Evolutionary conservation across 257 asterid species (phyloP), one percentile per base, ranked within the genome.

Genomic region (Nicotiana paniculata): DNA sequence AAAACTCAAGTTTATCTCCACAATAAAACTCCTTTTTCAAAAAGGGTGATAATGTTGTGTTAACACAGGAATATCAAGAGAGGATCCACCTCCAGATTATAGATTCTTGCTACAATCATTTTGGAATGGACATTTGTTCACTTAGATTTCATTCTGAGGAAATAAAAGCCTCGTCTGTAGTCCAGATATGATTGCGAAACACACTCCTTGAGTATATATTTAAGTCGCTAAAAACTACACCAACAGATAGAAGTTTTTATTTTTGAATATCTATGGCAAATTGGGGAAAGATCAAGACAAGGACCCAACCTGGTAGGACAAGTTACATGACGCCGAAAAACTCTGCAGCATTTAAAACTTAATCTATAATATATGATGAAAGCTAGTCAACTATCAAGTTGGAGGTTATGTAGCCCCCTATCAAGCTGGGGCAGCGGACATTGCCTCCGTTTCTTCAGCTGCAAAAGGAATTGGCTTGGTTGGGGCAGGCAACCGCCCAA

Each of bases 401-500:
- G 15, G 57, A 53, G 15, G 57, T 4, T 12, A 75, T 6, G 17
- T 53, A 53, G 17, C 55, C 16, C 46, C 21, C 17, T 1, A 18
- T 88, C 86, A 89, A 51, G 90, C 82, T 30, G 89, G 80, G 75
- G 84, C 39, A 51, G 90, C 84, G 79, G 89, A 35, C 81, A 66
- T 65, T 13, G 89, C 82, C 82, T 91, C 96, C 18, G 88, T 87
- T 74, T 89, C 97, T 82, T 91, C 92, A 18, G 79, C 28, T 2
- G 89, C 85, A 78, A 94, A 88, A 39, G 97, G 97, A 70, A 96
- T 89, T 0, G 97, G 97, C 88, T 96, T 96, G 35, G 92, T 92
- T 16, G 98, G 98, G 75, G 97, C 98, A 64, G 98, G 98, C 53
- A 96, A 85, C 54, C 98, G 95, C 51, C 99, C 99, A 2, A 93